A percentile compares a stretch with the other conserved stretches of the same genome.
Conservation (phyloP, 1,284 basidiomycete species). For the Cutaneotrichosporon dermatis region DNA sequence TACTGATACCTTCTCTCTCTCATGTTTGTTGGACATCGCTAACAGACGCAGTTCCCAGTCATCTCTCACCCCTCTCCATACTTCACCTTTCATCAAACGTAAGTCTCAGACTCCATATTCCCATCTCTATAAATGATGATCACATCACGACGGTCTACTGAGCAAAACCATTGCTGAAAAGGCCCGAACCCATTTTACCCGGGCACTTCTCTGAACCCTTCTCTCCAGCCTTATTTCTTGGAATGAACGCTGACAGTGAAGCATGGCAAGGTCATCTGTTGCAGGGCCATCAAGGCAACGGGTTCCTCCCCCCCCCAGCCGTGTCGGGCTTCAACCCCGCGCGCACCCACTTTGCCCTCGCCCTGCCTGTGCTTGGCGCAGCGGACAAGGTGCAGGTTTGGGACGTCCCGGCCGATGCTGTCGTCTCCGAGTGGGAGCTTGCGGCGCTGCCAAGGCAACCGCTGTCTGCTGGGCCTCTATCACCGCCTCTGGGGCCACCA, state of each 20-base stretch:
- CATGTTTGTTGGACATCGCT: conserved; percentile 14
- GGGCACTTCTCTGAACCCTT: conserved; percentile 41
- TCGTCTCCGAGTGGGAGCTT: conserved; percentile 47
- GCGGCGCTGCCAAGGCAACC: conserved; percentile 39
- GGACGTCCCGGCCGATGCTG: conserved; percentile 41
- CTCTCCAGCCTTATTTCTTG: background rate
- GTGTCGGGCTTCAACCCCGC: conserved; percentile 45
- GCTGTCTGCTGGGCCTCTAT: conserved; percentile 36
- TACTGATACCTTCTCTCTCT: conserved; percentile 33
- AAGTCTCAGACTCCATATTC: background rate
- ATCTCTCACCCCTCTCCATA: background rate
- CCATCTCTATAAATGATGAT: conserved; percentile 42
- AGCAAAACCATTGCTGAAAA: conserved; percentile 40
- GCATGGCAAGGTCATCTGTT: conserved; percentile 39
- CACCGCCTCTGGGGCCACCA: conserved; percentile 21
- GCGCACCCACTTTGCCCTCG: conserved; percentile 41
- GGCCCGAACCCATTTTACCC: conserved; percentile 38
- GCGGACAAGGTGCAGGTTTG: conserved; percentile 48
- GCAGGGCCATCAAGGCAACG: conserved; percentile 44
- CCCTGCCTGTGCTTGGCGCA: conserved; percentile 42
- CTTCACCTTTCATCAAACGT: background rate
- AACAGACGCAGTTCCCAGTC: conserved; percentile 9
- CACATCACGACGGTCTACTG: conserved; percentile 49
- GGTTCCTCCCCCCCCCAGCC: conserved; percentile 42
- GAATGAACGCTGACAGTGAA: conserved; percentile 12